Evolutionary conservation across 352 stramenopile genomes (phyloP), one percentile per base, ranked within the genome.

Genomic region (Halophytophthora batemanensis): DNA sequence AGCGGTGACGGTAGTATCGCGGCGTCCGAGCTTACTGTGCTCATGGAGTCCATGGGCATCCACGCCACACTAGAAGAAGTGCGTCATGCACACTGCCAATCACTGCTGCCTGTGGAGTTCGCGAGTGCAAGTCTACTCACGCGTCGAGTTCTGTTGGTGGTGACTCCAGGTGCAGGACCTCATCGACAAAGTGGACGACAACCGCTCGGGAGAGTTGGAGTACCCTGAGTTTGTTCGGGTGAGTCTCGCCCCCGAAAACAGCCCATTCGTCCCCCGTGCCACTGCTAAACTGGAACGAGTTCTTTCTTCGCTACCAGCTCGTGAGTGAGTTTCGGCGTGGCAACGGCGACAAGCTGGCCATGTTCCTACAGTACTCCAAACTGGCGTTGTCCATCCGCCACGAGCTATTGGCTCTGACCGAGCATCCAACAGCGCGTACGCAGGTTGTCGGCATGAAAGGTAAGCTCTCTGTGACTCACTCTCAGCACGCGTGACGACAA

Each of bases 181-280:
- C 17, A 89, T 89, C 23, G 75, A 86, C 45, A 86, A 81, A 46
- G 78, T 87, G 5, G 78, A 89, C 28, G 75, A 86, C 29, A 89
- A 89, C 41, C 68, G 59, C 25, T 89, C 78, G 13, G 78, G 78
- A 0, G 70, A 86, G 46, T 59, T 89, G 34, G 75, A 89, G 54
- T 89, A 74, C 44, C 55, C 62, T 19, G 78, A 89, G 54, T 89
- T 87, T 49, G 78, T 87, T 37, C 66, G 75, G 40, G 77, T 86
- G 52, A 3, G 58, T 53, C 25, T 31, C 25, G 25, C 8, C 25
- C 4, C 25, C 18, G 13, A 6, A 38, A 43, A 31, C 4, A 42
- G 21, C 47, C 50, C 10, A 31, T 42, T 17, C 15, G 45, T 42
- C 8, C 6, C 40, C 37, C 23, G 19, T 3, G 40, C 14, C 25